Evolutionary conservation across 2,329 filamentous ascomycete species (phyloP).

Genomic region (Triangularia verruculosa): DNA sequence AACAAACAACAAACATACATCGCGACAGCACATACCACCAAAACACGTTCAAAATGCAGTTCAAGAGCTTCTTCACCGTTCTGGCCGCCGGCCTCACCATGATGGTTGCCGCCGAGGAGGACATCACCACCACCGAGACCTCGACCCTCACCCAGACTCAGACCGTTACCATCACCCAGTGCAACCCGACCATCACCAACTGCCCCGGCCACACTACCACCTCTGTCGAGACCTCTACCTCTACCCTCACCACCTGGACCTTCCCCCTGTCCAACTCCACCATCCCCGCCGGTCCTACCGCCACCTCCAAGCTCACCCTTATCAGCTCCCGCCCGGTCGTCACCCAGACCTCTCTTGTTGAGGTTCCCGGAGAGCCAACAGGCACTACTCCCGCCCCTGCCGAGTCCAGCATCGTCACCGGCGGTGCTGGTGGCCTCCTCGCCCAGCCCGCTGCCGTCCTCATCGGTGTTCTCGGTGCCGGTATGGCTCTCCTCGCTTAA

Average conservation of each 20-base stretch:
- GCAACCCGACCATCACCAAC: conserved; percentile 43
- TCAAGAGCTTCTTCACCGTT: conserved; percentile 42
- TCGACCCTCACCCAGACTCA: conserved; percentile 45
- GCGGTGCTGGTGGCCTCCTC: conserved; percentile 37
- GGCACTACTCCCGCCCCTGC: conserved; percentile 29
- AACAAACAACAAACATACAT: conserved; percentile 5
- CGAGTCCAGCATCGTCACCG: conserved; percentile 24
- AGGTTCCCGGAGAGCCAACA: conserved; percentile 21
- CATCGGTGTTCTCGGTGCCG: conserved; percentile 39
- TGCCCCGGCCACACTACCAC: conserved; percentile 40
- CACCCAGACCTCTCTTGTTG: conserved; percentile 25
- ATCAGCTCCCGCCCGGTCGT: conserved; percentile 28
- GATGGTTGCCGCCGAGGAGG: conserved; percentile 33
- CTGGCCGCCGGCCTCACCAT: conserved; percentile 40
- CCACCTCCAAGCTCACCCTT: conserved; percentile 9
- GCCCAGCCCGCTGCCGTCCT: conserved; percentile 40
- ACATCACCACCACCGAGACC: conserved; percentile 42
- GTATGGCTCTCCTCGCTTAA: conserved; percentile 39
- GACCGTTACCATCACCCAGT: conserved; percentile 47
- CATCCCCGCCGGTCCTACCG: conserved; percentile 28
- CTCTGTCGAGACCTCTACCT: conserved; percentile 29
- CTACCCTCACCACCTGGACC: conserved; percentile 28
- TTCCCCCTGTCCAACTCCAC: conserved; percentile 38
- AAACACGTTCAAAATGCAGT: conserved; percentile 42
- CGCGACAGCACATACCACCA: not conserved